These are phyloP conservation scores for Didymella keratinophila DNA, from an alignment of 2,329 filamentous ascomycete species.

Conservation along the genomic window DNA sequence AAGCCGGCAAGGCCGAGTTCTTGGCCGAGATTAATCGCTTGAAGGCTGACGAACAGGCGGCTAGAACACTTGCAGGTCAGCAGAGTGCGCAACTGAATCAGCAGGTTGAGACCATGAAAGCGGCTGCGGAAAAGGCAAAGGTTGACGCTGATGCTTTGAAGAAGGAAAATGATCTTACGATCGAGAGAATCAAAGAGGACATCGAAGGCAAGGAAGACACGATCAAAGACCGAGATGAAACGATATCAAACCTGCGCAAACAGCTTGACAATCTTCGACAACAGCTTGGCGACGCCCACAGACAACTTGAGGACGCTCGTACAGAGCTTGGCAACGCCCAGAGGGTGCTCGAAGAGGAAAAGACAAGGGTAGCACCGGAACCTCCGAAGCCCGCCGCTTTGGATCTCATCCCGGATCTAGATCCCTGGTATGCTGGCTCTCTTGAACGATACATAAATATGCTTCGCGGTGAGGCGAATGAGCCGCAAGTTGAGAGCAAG, in stretches of 20 bases:
- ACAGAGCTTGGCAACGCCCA: constrained; percentile 26
- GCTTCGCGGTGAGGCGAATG: constrained; percentile 59
- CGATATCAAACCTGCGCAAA: constrained; percentile 31
- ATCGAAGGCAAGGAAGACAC: constrained; percentile 44
- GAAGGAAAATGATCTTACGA: constrained; percentile 41
- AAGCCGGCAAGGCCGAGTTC: constrained; percentile 26
- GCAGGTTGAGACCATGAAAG: constrained; percentile 33
- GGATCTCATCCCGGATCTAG: constrained; percentile 60
- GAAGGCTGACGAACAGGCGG: constrained; percentile 27
- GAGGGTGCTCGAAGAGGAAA: constrained; percentile 40
- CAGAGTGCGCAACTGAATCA: constrained; percentile 27
- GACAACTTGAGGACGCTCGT: constrained; percentile 34
- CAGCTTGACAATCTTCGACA: constrained; percentile 32
- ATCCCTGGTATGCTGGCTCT: constrained; percentile 65
- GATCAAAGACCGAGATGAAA: constrained; percentile 40
- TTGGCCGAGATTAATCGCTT: constrained; percentile 27
- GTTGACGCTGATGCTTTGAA: constrained; percentile 30
- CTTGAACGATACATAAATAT: constrained; percentile 63
- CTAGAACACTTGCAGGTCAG: constrained; percentile 27
- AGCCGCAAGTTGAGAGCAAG: constrained; percentile 59
- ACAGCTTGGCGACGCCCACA: constrained; percentile 14
- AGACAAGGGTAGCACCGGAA: constrained; percentile 30
- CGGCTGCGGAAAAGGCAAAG: constrained; percentile 33
- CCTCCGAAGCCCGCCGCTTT: constrained; percentile 37
- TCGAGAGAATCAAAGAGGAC: constrained; percentile 47